Evolutionary conservation across 176 grass and related monocot species (phyloP).

Genomic region (Echinochloa phyllopogon): DNA sequence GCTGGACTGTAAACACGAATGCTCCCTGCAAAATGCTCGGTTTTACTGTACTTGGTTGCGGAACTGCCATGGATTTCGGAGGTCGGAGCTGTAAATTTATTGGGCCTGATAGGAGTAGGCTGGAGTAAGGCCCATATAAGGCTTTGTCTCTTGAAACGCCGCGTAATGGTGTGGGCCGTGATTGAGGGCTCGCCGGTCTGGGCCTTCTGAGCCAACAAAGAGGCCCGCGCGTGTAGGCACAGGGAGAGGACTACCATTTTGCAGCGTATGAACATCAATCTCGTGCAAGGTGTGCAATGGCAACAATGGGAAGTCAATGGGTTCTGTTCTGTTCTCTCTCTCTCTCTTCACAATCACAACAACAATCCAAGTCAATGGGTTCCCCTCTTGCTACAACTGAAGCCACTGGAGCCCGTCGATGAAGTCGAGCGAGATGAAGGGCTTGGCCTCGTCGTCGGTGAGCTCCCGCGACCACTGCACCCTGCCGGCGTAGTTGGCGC

Average conservation of each 20-base stretch:
- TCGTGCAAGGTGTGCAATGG: neutral
- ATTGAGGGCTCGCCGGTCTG: no score
- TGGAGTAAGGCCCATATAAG: no score
- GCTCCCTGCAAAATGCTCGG: neutral
- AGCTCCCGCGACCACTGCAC: slow-evolving; percentile 93
- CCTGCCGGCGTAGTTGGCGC: slow-evolving; percentile 67
- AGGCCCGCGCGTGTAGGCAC: neutral
- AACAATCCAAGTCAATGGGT: neutral
- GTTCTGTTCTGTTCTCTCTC: neutral
- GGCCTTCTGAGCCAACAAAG: neutral
- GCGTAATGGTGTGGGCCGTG: no score
- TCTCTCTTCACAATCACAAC: neutral
- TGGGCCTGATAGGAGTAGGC: no score
- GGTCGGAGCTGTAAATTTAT: no score
- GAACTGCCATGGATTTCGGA: neutral
- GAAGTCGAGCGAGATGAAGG: slow-evolving; percentile 80
- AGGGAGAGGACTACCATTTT: no score
- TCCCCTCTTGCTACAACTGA: slow-evolving; percentile 45
- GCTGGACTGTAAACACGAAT: neutral
- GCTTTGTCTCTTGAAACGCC: no score
- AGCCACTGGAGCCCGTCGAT: slow-evolving; percentile 86
- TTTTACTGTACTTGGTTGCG: neutral
- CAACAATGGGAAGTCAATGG: neutral
- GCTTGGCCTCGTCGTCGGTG: slow-evolving; percentile 91
- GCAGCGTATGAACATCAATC: no score